These are phyloP conservation scores for Cladophialophora chaetospira DNA, from an alignment of 2,329 filamentous ascomycete species.

Conservation along the genomic window DNA sequence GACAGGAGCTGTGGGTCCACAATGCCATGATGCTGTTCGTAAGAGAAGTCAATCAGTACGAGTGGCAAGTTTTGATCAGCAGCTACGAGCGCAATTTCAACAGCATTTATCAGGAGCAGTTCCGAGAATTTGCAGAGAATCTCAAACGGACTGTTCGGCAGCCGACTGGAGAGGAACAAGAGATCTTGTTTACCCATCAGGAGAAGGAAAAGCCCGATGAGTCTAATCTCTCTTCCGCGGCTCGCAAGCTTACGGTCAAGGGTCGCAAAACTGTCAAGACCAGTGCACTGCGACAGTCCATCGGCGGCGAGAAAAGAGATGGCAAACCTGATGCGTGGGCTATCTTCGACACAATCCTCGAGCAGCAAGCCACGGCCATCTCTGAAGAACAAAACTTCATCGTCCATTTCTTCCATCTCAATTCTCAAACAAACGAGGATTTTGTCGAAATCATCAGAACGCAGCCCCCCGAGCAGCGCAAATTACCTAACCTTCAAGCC, in stretches of 20 bases:
- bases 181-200: conserved; percentile 84
- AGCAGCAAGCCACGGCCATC: conserved; percentile 79
- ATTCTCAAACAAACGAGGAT: conserved; percentile 77
- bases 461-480: conserved; percentile 66
- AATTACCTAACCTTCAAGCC: conserved; percentile 70
- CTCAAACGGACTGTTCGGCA: conserved; percentile 82
- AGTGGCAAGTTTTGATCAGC: conserved; percentile 78
- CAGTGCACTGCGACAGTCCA: conserved; percentile 47
- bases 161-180: conserved; percentile 72
- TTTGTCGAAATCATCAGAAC: conserved; percentile 78
- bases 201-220: conserved; percentile 83
- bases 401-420: conserved; percentile 94
- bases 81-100: conserved; percentile 78
- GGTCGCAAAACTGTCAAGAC: conserved; percentile 73
- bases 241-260: conserved; percentile 90
- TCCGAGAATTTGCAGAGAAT: conserved; percentile 71
- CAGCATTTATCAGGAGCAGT: conserved; percentile 77
- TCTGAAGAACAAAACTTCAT: conserved; percentile 96
- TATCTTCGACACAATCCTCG: conserved; percentile 75
- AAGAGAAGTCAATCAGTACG: conserved; percentile 75
- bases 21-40: conserved; percentile 85
- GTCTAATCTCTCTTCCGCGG: conserved; percentile 66
- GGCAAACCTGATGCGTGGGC: conserved; percentile 74
- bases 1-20: conserved; percentile 81
- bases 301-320: conserved; percentile 56